phyloP scores from a whole-genome alignment of 345 rosid genomes.

The Hibiscus syriacus region DNA sequence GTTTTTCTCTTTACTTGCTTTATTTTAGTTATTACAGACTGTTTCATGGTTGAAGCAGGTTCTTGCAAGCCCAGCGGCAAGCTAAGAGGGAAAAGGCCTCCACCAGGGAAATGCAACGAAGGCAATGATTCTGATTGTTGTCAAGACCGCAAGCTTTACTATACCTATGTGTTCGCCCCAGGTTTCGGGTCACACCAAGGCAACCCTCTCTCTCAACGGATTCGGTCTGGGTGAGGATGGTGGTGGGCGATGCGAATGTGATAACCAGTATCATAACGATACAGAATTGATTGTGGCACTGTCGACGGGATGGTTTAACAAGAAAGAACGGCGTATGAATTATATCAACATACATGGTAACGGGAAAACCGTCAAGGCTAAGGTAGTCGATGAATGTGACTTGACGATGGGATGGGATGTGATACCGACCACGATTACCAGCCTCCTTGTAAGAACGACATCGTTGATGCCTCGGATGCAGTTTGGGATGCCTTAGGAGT shows the following conservation, averaged over 20 bases:
- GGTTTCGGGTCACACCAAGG: conserved; percentile 2
- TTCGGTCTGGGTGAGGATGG: neutral
- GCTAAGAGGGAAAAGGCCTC: neutral
- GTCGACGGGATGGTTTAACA: neutral
- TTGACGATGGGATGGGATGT: neutral
- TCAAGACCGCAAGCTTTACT: neutral
- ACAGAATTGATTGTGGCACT: neutral
- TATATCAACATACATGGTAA: neutral
- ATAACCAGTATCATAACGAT: neutral
- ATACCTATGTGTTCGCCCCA: neutral
- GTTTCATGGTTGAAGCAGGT: neutral
- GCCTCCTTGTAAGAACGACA: neutral
- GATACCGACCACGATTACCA: neutral
- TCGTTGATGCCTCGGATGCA: conserved; percentile 1
- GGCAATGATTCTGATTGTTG: neutral
- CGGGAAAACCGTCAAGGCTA: neutral
- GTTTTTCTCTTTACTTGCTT: neutral
- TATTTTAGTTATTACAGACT: neutral
- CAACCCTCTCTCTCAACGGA: neutral
- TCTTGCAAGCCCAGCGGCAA: neutral
- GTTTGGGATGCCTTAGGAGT: conserved; percentile 2
- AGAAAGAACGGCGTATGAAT: neutral
- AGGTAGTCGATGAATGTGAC: neutral
- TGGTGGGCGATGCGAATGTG: neutral
- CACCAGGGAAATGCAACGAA: neutral